Evolutionary conservation across 331 rosid species (phyloP), one percentile per base, ranked within the genome.

Genomic region (Dryas integrifolia): DNA sequence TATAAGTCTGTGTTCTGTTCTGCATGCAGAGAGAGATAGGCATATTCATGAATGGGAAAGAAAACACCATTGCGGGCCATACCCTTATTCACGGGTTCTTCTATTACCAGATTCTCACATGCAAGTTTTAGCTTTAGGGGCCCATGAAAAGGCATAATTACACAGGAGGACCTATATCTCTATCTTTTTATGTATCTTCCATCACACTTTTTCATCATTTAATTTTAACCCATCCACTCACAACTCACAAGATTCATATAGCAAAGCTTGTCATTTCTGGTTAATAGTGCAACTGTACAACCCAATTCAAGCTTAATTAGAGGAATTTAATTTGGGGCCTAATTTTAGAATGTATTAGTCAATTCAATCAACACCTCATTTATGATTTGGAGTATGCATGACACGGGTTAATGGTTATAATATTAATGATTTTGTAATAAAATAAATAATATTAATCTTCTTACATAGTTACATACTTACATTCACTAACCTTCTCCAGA

Each of bases 11-110:
- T 50, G n/a, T 14, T 50, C 55, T 80, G 76, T 80, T 75, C 48
- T 68, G 83, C 80, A 80, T 55, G 66, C 7, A 76, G 69, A 76
- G 48, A 68, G 57, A 49, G 14, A 2, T 12, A 49, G 56, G 46
- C 60, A 68, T 60, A 76, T 12, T 75, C 63, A 83, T 69, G 80
- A 73, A 84, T 15, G 77, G 51, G 76, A 72, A 78, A 78, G 79
- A 81, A 80, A 67, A 63, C 40, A 70, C 59, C 78, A 80, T 4
- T 62, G 94, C 75, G 90, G 95, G 92, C 92, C 97, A 86, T 74
- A 56, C 85, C 83, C 83, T 72, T 69, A 49, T 73, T 91, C 92
- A 91, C 95, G 97, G 95, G 92, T 81, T 84, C 83, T 85, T 75
- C 89, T 87, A 76, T 77, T 84, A 14, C 80, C 68, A 85, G 90